Conservation (phyloP, 2,329 filamentous ascomycete species). For the Xylaria polymorpha region DNA sequence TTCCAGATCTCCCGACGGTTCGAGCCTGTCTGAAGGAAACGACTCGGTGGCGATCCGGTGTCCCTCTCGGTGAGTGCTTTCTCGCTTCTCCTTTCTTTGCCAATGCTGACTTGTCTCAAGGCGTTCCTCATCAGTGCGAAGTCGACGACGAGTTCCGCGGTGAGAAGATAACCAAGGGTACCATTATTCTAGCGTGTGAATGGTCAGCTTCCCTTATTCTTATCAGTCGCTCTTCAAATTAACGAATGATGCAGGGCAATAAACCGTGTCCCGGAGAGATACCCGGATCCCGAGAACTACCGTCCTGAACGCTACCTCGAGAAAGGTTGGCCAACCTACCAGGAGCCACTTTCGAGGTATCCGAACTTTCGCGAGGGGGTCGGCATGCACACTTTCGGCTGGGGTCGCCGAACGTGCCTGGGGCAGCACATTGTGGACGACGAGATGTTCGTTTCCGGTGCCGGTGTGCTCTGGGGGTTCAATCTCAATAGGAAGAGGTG, state of each 20-base stretch:
- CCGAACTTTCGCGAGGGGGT: slow-evolving; percentile 69
- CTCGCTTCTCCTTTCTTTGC: neutral
- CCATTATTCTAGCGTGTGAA: slow-evolving; percentile 62
- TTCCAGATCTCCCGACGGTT: slow-evolving; percentile 62
- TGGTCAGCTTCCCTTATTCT: slow-evolving; percentile 52
- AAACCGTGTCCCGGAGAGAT: slow-evolving; percentile 67
- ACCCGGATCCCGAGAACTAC: slow-evolving; percentile 72
- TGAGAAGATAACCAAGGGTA: slow-evolving; percentile 61
- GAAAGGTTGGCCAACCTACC: slow-evolving; percentile 71
- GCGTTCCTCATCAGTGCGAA: slow-evolving; percentile 63
- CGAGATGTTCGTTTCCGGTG: slow-evolving; percentile 64
- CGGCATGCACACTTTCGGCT: slow-evolving; percentile 73
- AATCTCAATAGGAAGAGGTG: slow-evolving; percentile 56
- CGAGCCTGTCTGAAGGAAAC: slow-evolving; percentile 69
- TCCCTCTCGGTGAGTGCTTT: slow-evolving; percentile 58
- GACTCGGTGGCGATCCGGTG: slow-evolving; percentile 67
- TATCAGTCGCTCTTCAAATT: neutral
- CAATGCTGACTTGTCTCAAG: slow-evolving; percentile 42
- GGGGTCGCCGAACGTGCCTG: slow-evolving; percentile 71
- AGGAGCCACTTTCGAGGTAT: slow-evolving; percentile 71
- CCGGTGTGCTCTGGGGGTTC: slow-evolving; percentile 63
- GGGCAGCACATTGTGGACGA: slow-evolving; percentile 72
- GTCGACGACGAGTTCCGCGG: slow-evolving; percentile 59
- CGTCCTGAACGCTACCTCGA: slow-evolving; percentile 73
- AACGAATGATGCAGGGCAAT: slow-evolving; percentile 57